Conservation (phyloP, 2,329 filamentous ascomycete genomes). For the Fusarium nelsonii region DNA sequence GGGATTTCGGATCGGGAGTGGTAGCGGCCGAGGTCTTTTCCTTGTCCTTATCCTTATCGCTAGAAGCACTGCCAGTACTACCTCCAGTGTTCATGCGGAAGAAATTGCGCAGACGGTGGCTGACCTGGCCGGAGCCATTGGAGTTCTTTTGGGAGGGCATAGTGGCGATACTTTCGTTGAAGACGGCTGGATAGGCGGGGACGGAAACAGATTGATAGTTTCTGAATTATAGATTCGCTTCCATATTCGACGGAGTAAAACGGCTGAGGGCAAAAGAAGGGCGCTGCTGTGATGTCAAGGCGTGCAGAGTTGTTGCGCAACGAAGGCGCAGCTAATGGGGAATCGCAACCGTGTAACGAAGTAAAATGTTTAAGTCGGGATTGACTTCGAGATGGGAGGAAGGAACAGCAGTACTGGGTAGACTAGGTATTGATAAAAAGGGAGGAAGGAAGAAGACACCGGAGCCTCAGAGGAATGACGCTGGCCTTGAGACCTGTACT, state of each 20-base stretch:
- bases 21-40: conserved; percentile 11
- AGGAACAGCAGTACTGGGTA: background rate
- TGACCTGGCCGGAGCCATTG: conserved; percentile 69
- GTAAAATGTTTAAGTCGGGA: conserved; percentile 21
- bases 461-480: conserved; percentile 37
- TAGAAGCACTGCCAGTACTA: conserved; percentile 54
- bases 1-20: conserved; percentile 66
- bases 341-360: conserved; percentile 7
- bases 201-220: conserved; percentile 32
- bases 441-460: conserved; percentile 31
- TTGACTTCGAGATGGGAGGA: conserved; percentile 10
- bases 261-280: conserved; percentile 10
- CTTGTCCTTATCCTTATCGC: conserved; percentile 56
- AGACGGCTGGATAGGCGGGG: conserved; percentile 22
- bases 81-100: conserved; percentile 72
- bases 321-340: conserved; percentile 26
- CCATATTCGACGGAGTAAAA: conserved; percentile 53
- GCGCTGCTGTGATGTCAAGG: conserved; percentile 28
- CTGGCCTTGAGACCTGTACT: conserved; percentile 37
- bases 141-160: conserved; percentile 68
- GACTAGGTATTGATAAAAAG: conserved; percentile 13
- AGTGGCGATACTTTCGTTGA: conserved; percentile 32
- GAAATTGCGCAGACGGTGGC: conserved; percentile 77
- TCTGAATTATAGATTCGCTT: conserved; percentile 53
- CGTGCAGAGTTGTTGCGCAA: conserved; percentile 27